Base-by-base conservation (phyloP, 164 flowering plant species). In the Stephania japonica region DNA sequence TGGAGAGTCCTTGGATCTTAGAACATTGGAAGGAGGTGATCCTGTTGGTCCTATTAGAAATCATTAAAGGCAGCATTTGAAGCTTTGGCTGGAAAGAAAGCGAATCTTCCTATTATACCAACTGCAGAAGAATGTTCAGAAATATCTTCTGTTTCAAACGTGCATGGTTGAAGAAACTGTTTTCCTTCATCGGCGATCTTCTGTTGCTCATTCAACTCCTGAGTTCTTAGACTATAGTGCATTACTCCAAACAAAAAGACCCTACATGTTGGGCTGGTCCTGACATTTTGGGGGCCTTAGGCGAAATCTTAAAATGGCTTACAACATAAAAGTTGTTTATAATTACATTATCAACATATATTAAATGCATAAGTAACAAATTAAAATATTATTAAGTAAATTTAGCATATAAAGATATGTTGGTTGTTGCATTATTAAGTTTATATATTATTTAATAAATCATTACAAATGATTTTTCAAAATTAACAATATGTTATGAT, bases 171-270 rank as follows among this genome's bases (percentile, higher is more conserved):
- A 86, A 71, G 97, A 91, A 79, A 81, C 85, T 14, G 92, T 96
- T 3, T 92, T 83, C 74, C 91, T 96, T 70, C 92, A 87, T 79
- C 89, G 91, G 13, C 63, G 86, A 82, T 96, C 99, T 44, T 86
- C 90, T 63, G 76, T 91, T 72, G 74, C 89, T 19, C 79, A 32
- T 18, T 82, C 89, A 42, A 82, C 97, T 38, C 97, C 98, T 3
- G 97, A 95, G 78, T 93, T 83, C 78, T 72, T 93, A 70, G 97
- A 91, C 1, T 93, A 93, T 80, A 90, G 81, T 73, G 98, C 93
- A 73, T 73, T 95, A 26, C 73, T 91, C 19, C 81, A 80, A 23
- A 83, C 87, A 47, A 93, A 89, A 73, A 85, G 98, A 25, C 92
- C 97, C n/a, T 96, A 91, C n/a, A n/a, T n/a, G n/a, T n/a, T n/a